Percentiles rank a stretch among this genome's conserved stretches.
These are phyloP conservation scores for Sporothrix brasiliensis DNA, from an alignment of 2,329 filamentous ascomycete genomes.

Conservation along the genomic window DNA sequence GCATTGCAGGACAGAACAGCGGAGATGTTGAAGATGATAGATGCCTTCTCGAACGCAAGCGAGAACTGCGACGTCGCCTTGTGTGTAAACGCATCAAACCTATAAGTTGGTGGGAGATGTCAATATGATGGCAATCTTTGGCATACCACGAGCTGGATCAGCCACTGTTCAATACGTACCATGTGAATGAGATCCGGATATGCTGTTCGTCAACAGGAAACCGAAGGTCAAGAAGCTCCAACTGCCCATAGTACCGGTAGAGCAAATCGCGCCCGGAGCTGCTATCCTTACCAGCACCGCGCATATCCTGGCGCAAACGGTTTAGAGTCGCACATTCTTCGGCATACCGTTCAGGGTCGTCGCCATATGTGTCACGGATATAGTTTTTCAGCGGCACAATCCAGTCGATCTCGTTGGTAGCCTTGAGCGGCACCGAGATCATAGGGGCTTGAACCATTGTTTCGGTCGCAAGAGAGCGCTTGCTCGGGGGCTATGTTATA, in stretches of 20 bases:
- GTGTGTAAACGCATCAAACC: conserved; percentile 99
- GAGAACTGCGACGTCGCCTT: conserved; percentile 97
- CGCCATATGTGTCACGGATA: conserved; percentile 90
- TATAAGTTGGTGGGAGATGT: conserved; percentile 45
- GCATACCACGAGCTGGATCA: neutral
- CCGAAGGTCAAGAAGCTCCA: conserved; percentile 88
- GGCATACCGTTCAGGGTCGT: conserved; percentile 92
- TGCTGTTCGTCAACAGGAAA: conserved; percentile 99
- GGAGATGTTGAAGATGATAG: conserved; percentile 99
- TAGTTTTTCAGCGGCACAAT: conserved; percentile 87
- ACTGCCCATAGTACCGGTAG: conserved; percentile 96
- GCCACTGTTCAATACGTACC: conserved; percentile 54
- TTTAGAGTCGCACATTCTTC: conserved; percentile 96
- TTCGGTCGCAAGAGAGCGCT: conserved; percentile 14
- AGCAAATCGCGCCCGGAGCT: conserved; percentile 89
- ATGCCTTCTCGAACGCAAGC: conserved; percentile 95
- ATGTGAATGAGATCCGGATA: conserved; percentile 98
- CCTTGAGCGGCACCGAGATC: conserved; percentile 90
- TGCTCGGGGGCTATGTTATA: neutral
- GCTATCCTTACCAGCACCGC: conserved; percentile 94
- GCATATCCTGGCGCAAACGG: conserved; percentile 94
- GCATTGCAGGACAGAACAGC: conserved; percentile 96
- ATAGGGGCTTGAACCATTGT: conserved; percentile 85
- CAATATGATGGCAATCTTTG: neutral
- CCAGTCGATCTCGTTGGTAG: conserved; percentile 99